phyloP scores from a whole-genome alignment of 495 filamentous ascomycete genomes.

The Annulohypoxylon stygium region DNA sequence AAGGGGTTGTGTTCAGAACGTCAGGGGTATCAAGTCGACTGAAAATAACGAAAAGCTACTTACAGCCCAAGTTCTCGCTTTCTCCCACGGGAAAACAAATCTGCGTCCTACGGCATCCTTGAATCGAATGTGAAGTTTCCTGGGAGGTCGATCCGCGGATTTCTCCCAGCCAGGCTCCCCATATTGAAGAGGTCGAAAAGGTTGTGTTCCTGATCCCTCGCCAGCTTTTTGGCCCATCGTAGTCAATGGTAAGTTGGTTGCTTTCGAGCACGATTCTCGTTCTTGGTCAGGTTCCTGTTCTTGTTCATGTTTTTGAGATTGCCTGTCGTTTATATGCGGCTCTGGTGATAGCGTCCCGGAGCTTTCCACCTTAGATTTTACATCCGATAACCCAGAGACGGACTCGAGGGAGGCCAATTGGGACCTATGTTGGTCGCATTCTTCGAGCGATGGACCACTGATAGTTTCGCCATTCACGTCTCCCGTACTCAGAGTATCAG shows the following conservation, averaged over 20 bases:
- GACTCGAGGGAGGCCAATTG: constrained; percentile 1
- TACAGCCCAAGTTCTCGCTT: constrained; percentile 76
- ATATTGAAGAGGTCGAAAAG: constrained; percentile 30
- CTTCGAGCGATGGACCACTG: background rate
- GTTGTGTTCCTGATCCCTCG: constrained; percentile 12
- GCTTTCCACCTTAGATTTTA: constrained; percentile 1
- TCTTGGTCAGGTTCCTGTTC: constrained; percentile 27
- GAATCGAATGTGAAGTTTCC: constrained; percentile 71
- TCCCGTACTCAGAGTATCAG: background rate
- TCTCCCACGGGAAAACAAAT: constrained; percentile 73
- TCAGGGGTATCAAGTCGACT: background rate
- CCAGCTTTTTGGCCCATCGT: constrained; percentile 7
- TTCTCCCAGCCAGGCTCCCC: constrained; percentile 45
- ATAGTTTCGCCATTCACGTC: background rate
- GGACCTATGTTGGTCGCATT: background rate
- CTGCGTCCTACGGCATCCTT: constrained; percentile 75
- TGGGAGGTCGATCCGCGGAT: constrained; percentile 45
- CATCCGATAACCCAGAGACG: background rate
- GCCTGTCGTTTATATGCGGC: constrained; percentile 23
- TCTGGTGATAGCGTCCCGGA: constrained; percentile 10
- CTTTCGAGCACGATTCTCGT: constrained; percentile 7
- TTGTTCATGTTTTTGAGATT: constrained; percentile 38
- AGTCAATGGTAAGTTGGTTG: background rate
- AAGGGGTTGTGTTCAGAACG: background rate
- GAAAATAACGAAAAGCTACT: constrained; percentile 38